These are phyloP conservation scores for Terana coerulea DNA, from an alignment of 768 basidiomycete genomes.

Conservation along the genomic window DNA sequence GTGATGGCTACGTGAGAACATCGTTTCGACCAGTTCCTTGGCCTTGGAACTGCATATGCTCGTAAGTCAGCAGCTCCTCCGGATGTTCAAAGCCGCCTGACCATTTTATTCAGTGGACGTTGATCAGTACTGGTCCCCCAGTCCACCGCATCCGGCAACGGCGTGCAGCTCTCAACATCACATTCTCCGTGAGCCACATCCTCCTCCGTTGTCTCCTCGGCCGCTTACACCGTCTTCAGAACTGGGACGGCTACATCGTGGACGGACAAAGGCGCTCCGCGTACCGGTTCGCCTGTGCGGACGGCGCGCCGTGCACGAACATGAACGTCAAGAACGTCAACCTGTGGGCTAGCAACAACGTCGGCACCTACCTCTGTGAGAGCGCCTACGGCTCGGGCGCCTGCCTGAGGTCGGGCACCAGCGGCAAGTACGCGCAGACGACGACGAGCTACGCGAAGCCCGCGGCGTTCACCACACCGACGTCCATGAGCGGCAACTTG, in stretches of 20 bases:
- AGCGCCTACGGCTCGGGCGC: constrained; percentile 27
- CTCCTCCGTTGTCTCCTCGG: background rate
- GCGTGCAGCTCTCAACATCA: constrained; percentile 27
- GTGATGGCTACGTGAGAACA: constrained; percentile 25
- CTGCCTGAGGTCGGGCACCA: constrained; percentile 22
- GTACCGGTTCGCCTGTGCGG: constrained; percentile 24
- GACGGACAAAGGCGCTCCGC: constrained; percentile 24
- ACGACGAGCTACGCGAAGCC: constrained; percentile 22
- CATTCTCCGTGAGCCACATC: constrained; percentile 19
- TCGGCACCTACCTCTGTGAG: constrained; percentile 26
- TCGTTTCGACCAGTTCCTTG: constrained; percentile 28
- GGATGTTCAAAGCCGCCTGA: background rate
- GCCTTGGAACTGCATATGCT: constrained; percentile 26
- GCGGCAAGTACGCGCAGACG: constrained; percentile 21
- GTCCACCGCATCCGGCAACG: constrained; percentile 20
- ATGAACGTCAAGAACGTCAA: constrained; percentile 26
- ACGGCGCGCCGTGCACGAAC: constrained; percentile 24
- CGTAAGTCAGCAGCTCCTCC: background rate
- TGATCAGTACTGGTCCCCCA: constrained; percentile 26
- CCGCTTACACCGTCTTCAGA: constrained; percentile 10
- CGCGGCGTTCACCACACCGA: constrained; percentile 25
- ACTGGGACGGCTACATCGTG: constrained; percentile 26
- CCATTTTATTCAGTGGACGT: constrained; percentile 16
- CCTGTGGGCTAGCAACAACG: constrained; percentile 25
- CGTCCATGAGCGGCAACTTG: constrained; percentile 24